A percentile compares a stretch with the other conserved stretches of the same genome.
Conservation (phyloP, 2,329 filamentous ascomycete genomes). For the Rhexocercosporidium sp. region DNA sequence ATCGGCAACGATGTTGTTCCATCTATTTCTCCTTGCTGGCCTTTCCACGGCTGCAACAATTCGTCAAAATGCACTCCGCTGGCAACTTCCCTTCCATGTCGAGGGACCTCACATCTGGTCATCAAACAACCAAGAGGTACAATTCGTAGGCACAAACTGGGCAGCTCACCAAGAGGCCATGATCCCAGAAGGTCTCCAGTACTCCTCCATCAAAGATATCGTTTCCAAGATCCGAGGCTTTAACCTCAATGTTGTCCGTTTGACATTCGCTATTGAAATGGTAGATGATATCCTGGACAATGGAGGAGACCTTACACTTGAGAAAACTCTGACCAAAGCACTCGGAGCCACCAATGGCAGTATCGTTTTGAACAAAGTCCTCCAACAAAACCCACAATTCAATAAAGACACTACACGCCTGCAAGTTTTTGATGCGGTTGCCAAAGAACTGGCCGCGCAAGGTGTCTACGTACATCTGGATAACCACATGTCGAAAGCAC, state of each 20-base stretch:
- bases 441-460: constrained; percentile 60
- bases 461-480: constrained; percentile 63
- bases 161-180: constrained; percentile 66
- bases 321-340: constrained; percentile 50
- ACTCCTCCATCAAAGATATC: constrained; percentile 59
- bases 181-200: constrained; percentile 68
- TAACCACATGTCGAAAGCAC: constrained; percentile 63
- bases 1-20: not conserved
- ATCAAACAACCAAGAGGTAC: constrained; percentile 47
- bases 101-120: constrained; percentile 1
- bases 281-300: constrained; percentile 62
- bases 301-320: constrained; percentile 52
- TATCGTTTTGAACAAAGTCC: constrained; percentile 54
- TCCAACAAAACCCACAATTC: constrained; percentile 62
- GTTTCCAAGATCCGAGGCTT: constrained; percentile 58
- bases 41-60: not conserved
- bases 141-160: constrained; percentile 65
- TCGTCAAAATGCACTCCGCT: not conserved
- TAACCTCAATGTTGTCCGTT: constrained; percentile 65
- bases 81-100: constrained; percentile 9
- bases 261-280: constrained; percentile 69
- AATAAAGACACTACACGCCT: constrained; percentile 58
- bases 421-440: constrained; percentile 65
- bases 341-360: constrained; percentile 59
- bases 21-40: not conserved